Conservation (phyloP, 2,329 filamentous ascomycete genomes). For the Colletotrichum sp. region DNA sequence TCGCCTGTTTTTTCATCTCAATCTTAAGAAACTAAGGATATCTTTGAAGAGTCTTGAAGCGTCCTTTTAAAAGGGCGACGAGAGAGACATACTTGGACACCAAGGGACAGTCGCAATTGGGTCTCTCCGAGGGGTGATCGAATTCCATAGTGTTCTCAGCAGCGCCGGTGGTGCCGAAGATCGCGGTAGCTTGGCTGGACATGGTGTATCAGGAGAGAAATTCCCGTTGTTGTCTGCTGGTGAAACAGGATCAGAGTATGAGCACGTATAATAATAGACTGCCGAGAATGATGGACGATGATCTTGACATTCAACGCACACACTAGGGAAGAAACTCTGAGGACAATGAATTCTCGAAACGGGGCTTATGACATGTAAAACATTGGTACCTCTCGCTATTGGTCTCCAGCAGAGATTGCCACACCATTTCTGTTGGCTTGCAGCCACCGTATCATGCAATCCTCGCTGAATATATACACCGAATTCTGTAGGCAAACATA, state of each 20-base stretch:
- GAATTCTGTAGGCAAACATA: neutral
- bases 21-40: neutral
- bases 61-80: neutral
- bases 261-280: neutral
- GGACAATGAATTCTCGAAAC: neutral
- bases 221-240: neutral
- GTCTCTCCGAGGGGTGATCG: neutral
- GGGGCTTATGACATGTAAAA: neutral
- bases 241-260: neutral
- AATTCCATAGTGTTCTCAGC: neutral
- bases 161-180: neutral
- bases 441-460: neutral
- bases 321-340: neutral
- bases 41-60: neutral
- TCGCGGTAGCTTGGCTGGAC: neutral
- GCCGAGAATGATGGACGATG: neutral
- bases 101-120: neutral
- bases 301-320: neutral
- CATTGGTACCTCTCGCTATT: neutral
- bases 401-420: neutral
- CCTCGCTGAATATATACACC: neutral
- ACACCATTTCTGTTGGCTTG: neutral
- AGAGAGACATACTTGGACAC: neutral
- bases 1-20: neutral
- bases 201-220: neutral